Percentiles rank a stretch among this genome's conserved stretches.
These are phyloP conservation scores for Tulasnella calospora DNA, from an alignment of 768 basidiomycete genomes.

Conservation along the genomic window DNA sequence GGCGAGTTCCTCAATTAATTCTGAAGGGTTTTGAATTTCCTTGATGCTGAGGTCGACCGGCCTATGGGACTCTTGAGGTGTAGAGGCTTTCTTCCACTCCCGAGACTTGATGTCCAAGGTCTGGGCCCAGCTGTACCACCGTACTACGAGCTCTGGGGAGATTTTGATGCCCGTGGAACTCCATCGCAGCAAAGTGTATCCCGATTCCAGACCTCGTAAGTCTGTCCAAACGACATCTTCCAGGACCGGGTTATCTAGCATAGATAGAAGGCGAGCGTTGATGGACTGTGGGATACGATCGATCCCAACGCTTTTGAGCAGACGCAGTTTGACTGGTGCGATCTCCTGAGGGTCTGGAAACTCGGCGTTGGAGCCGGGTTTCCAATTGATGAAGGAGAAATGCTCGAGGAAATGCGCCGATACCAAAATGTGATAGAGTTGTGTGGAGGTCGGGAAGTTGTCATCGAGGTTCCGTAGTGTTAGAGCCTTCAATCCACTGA, in stretches of 20 bases:
- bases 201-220: not conserved
- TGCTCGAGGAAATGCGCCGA: not conserved
- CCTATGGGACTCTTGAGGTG: not conserved
- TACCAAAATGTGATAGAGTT: not conserved
- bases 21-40: not conserved
- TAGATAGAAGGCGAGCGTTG: not conserved
- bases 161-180: not conserved
- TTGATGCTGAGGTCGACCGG: not conserved
- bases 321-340: not conserved
- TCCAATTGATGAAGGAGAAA: not conserved
- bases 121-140: not conserved
- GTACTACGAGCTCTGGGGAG: not conserved
- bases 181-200: not conserved
- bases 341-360: not conserved
- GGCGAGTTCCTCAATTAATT: not conserved
- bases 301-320: not conserved
- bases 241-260: not conserved
- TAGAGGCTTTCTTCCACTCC: not conserved
- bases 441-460: not conserved
- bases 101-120: not conserved
- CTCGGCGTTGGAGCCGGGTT: not conserved
- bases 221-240: not conserved
- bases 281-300: not conserved
- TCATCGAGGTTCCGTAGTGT: not conserved
- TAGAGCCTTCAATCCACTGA: not conserved